Percentiles rank a stretch among this genome's conserved stretches.
Evolutionary conservation across 1,284 basidiomycete species (phyloP).

Genomic region (Ustilago bromivora): DNA sequence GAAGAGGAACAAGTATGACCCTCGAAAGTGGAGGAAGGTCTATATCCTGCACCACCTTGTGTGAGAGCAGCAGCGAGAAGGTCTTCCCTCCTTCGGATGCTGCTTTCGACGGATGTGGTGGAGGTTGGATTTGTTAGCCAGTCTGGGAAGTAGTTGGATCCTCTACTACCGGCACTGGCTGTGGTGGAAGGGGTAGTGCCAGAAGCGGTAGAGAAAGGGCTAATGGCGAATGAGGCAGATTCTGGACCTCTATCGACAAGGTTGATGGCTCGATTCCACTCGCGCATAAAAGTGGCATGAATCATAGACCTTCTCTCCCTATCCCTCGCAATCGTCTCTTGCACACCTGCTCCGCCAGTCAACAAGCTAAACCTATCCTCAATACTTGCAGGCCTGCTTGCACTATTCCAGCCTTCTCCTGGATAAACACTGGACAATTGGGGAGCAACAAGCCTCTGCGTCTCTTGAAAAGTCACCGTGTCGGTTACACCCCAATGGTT

Average conservation of each 20-base stretch:
- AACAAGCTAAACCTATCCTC: conserved; percentile 34
- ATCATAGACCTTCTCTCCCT: conserved; percentile 34
- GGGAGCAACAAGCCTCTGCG: conserved; percentile 33
- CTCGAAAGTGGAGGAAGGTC: not conserved
- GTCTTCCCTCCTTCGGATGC: conserved; percentile 7
- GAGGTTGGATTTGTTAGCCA: conserved; percentile 14
- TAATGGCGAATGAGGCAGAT: not conserved
- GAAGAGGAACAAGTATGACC: conserved; percentile 9
- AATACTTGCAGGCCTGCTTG: not conserved
- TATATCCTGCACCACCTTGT: not conserved
- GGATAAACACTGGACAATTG: not conserved
- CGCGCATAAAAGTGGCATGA: conserved; percentile 41
- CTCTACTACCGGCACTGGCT: not conserved
- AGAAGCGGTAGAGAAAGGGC: not conserved
- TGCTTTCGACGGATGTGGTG: conserved; percentile 2
- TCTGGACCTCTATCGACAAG: conserved; percentile 19
- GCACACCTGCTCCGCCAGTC: conserved; percentile 11
- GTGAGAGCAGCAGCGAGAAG: conserved; percentile 8
- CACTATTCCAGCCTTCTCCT: not conserved
- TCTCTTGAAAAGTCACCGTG: conserved; percentile 47
- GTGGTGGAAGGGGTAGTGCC: not conserved
- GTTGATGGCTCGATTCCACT: conserved; percentile 43
- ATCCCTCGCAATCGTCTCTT: conserved; percentile 31
- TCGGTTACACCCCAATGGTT: conserved; percentile 55
- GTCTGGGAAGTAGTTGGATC: conserved; percentile 21